These are phyloP conservation scores for Curvularia sp. DNA, from an alignment of 2,329 filamentous ascomycete genomes.

Conservation along the genomic window DNA sequence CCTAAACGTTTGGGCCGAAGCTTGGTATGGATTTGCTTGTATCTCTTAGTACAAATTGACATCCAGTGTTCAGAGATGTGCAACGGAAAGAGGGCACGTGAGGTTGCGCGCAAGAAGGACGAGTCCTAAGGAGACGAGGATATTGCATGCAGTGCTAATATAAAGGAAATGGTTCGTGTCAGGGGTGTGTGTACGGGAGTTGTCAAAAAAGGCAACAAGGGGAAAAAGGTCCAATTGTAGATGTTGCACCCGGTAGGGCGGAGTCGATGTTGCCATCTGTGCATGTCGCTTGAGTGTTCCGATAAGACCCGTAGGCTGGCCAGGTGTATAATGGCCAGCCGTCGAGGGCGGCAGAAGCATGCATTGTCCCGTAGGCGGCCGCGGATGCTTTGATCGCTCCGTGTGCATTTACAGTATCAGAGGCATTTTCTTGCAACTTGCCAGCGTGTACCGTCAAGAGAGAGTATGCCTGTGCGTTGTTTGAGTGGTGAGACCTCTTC, in stretches of 20 bases:
- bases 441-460: conserved; percentile 14
- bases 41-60: conserved; percentile 1
- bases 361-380: conserved; percentile 1
- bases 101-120: background rate
- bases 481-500: conserved; percentile 18
- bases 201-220: background rate
- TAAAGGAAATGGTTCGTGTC: background rate
- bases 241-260: conserved; percentile 5
- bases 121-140: background rate
- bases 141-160: background rate
- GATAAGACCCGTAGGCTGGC: conserved; percentile 8
- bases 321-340: background rate
- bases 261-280: conserved; percentile 1
- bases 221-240: conserved; percentile 12
- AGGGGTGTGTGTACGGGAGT: background rate
- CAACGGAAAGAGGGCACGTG: background rate
- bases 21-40: conserved; percentile 3
- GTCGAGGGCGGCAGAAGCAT: conserved; percentile 1
- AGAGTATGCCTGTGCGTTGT: conserved; percentile 1
- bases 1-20: background rate
- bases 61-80: background rate
- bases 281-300: conserved; percentile 1
- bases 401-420: background rate
- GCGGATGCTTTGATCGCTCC: background rate
- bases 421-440: conserved; percentile 10